Conservation (phyloP, 2,329 filamentous ascomycete genomes). For the Escovopsis weberi region DNA sequence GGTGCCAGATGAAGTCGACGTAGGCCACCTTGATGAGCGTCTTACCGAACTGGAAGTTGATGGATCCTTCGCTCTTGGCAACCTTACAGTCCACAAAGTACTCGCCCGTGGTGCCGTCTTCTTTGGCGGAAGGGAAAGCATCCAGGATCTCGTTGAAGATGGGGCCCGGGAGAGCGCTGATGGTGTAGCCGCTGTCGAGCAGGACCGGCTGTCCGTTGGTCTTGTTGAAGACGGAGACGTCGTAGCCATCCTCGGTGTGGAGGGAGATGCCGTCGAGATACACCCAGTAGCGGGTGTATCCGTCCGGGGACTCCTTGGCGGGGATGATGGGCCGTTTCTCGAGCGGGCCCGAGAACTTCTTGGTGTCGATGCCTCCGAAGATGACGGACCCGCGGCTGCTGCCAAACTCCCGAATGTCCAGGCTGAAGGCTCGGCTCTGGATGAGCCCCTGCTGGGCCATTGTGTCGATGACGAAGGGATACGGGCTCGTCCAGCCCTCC, state of each 20-base stretch:
- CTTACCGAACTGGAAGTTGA: slow-evolving; percentile 35
- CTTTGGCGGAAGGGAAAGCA: slow-evolving; percentile 30
- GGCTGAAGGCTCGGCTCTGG: slow-evolving; percentile 22
- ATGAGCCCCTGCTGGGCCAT: slow-evolving; percentile 20
- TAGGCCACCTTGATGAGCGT: slow-evolving; percentile 29
- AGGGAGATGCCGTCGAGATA: slow-evolving; percentile 23
- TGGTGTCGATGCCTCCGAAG: slow-evolving; percentile 43
- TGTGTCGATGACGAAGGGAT: slow-evolving; percentile 22
- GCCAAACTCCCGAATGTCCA: slow-evolving; percentile 19
- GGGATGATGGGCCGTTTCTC: slow-evolving; percentile 41
- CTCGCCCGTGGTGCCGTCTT: slow-evolving; percentile 25
- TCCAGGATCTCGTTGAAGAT: slow-evolving; percentile 31
- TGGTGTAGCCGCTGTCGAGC: slow-evolving; percentile 52
- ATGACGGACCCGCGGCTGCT: slow-evolving; percentile 22
- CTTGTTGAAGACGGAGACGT: slow-evolving; percentile 29
- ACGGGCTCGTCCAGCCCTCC: slow-evolving; percentile 19
- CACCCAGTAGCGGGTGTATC: slow-evolving; percentile 26
- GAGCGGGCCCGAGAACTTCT: slow-evolving; percentile 39
- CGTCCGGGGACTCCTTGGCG: slow-evolving; percentile 19
- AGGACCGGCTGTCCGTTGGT: slow-evolving; percentile 30
- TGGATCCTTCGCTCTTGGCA: slow-evolving; percentile 20
- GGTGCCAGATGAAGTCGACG: slow-evolving; percentile 31
- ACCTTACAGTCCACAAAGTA: slow-evolving; percentile 33
- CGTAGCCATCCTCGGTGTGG: slow-evolving; percentile 19
- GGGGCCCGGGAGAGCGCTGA: slow-evolving; percentile 48